A percentile compares a stretch with the other conserved stretches of the same genome.
phyloP scores from a whole-genome alignment of 2,329 filamentous ascomycete genomes.

The Penicillium brasilianum region DNA sequence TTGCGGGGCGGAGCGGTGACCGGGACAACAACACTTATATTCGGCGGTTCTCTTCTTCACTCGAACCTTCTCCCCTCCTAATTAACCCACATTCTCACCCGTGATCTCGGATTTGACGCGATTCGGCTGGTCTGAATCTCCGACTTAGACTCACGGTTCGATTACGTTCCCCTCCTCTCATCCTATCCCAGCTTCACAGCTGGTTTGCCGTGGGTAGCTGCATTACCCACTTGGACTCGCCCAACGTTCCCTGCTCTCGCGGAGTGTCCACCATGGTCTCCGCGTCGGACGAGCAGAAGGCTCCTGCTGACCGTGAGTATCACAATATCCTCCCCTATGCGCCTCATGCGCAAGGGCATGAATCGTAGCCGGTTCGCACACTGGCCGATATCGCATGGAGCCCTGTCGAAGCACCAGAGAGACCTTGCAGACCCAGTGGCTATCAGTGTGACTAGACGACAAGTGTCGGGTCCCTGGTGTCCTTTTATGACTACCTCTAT shows the following conservation, averaged over 20 bases:
- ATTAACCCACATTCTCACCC: background rate
- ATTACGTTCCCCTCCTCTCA: background rate
- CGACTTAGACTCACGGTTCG: background rate
- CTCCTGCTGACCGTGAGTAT: conserved; percentile 12
- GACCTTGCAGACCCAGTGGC: conserved; percentile 11
- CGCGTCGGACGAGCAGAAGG: conserved; percentile 20
- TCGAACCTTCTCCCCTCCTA: conserved; percentile 9
- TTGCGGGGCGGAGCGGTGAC: conserved; percentile 32
- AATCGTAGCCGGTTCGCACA: background rate
- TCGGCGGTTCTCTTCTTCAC: conserved; percentile 12
- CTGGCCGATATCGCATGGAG: conserved; percentile 12
- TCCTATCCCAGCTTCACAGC: conserved; percentile 3
- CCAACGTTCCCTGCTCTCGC: conserved; percentile 5
- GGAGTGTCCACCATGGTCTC: conserved; percentile 23
- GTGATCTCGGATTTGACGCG: conserved; percentile 3
- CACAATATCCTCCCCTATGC: background rate
- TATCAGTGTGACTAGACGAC: background rate
- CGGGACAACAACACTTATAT: conserved; percentile 19
- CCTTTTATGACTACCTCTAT: background rate
- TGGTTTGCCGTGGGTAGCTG: conserved; percentile 11
- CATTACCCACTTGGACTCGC: conserved; percentile 7
- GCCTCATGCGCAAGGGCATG: background rate
- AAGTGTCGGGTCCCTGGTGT: background rate
- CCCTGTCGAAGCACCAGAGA: conserved; percentile 5
- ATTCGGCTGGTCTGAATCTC: conserved; percentile 20